These are phyloP conservation scores for Fusarium hostae DNA, from an alignment of 2,329 filamentous ascomycete genomes.

Conservation along the genomic window DNA sequence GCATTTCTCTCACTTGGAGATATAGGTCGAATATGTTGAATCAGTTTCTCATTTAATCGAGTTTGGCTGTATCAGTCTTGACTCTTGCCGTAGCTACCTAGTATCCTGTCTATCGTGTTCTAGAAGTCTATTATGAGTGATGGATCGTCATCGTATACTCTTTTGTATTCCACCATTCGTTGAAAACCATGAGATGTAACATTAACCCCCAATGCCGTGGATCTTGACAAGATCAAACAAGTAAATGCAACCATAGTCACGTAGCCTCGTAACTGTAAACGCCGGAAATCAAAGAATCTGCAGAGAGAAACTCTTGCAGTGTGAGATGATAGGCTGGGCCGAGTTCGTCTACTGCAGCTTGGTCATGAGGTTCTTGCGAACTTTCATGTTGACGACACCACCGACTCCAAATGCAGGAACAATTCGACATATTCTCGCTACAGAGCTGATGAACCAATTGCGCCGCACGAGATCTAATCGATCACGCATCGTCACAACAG, in stretches of 20 bases:
- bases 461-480: slow-evolving; percentile 73
- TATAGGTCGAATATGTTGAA: neutral
- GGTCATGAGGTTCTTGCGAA: slow-evolving; percentile 75
- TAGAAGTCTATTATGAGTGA: slow-evolving; percentile 25
- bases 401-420: slow-evolving; percentile 90
- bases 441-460: slow-evolving; percentile 79
- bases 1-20: neutral
- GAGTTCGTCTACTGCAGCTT: slow-evolving; percentile 56
- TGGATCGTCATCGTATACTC: slow-evolving; percentile 18
- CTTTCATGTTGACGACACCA: slow-evolving; percentile 83
- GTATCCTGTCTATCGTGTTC: slow-evolving; percentile 21
- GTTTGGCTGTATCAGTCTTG: neutral
- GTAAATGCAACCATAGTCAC: slow-evolving; percentile 12
- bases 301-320: neutral
- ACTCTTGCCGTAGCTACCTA: neutral
- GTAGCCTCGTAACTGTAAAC: slow-evolving; percentile 16
- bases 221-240: slow-evolving; percentile 13
- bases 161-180: slow-evolving; percentile 7
- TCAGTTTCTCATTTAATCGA: neutral
- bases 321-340: neutral
- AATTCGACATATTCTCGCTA: slow-evolving; percentile 84
- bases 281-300: slow-evolving; percentile 4
- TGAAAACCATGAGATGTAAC: slow-evolving; percentile 9
- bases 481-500: slow-evolving; percentile 60
- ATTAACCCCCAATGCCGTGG: slow-evolving; percentile 5